Base-by-base conservation (phyloP, 768 basidiomycete species). In the Lentinula lateritia region DNA sequence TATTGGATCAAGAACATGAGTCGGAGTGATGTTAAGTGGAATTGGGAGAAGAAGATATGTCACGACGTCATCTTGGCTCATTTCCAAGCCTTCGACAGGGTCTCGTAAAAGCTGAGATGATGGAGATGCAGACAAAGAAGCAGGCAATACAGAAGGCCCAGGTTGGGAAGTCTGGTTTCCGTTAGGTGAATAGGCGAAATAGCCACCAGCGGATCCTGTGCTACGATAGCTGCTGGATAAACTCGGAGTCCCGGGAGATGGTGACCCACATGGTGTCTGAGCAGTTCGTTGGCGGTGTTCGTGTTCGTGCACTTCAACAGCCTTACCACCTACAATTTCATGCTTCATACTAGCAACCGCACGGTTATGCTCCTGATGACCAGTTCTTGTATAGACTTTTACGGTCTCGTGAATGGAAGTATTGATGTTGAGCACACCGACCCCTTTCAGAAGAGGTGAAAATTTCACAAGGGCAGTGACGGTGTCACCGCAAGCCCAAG, bases 401-500 rank as follows among this genome's bases (percentile, higher is more conserved):
- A 84, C 84, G 3, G 83, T 83, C 73, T 98, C 94, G 63, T 87
- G 84, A 50, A 98, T 76, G 7, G 84, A 79, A 4, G 89, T 91
- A 18, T 78, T 72, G 23, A 96, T 82, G 50, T 74, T 81, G 5
- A 85, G 73, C 16, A 98, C 87, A 50, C 80, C 77, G 5, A 90
- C 87, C 7, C 96, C 96, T 72, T 98, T 98, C 42, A 80, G 76
- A 20, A 97, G 75, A 0, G 96, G 95, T 38, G 86, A 86, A 70
- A 97, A 92, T 71, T 96, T 97, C 72, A 93, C 82, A 12, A 89
- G 75, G 0, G 92, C 88, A 0, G 89, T 88, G 60, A 97, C 75
- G 9, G 80, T 82, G 73, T 98, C 95, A 6, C 95, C 95, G 0
- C 88, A 90, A 0, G 94, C 92, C 87, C 91, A 98, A 0, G 95